Conservation (phyloP, 2,329 filamentous ascomycete genomes). For the Cryphonectria carpinicola region DNA sequence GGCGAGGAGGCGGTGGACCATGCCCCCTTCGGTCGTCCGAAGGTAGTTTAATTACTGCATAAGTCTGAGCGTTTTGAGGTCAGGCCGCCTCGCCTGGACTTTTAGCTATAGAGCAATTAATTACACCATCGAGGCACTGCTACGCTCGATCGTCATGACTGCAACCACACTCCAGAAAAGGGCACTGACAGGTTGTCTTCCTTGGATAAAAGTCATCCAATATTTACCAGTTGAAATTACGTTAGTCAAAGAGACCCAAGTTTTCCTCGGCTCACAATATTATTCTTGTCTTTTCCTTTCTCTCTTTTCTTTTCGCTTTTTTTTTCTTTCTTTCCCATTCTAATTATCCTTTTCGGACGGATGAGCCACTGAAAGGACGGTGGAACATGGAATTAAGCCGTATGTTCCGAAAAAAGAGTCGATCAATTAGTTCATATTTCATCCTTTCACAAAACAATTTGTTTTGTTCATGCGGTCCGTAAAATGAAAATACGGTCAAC, state of each 20-base stretch:
- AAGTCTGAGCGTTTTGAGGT: background rate
- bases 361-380: background rate
- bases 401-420: background rate
- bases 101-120: background rate
- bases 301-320: too few species aligned
- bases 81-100: background rate
- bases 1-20: too few species aligned
- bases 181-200: background rate
- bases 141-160: background rate
- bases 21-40: too few species aligned
- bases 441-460: background rate
- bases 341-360: background rate
- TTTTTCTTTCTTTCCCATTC: background rate
- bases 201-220: background rate
- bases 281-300: background rate
- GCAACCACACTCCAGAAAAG: background rate
- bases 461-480: too few species aligned
- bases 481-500: background rate
- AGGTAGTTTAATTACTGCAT: background rate
- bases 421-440: background rate
- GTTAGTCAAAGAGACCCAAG: background rate
- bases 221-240: background rate
- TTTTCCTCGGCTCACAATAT: background rate
- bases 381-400: background rate
- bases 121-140: background rate